These are phyloP conservation scores for Lactarius vividus DNA, from an alignment of 768 basidiomycete genomes.

Conservation along the genomic window DNA sequence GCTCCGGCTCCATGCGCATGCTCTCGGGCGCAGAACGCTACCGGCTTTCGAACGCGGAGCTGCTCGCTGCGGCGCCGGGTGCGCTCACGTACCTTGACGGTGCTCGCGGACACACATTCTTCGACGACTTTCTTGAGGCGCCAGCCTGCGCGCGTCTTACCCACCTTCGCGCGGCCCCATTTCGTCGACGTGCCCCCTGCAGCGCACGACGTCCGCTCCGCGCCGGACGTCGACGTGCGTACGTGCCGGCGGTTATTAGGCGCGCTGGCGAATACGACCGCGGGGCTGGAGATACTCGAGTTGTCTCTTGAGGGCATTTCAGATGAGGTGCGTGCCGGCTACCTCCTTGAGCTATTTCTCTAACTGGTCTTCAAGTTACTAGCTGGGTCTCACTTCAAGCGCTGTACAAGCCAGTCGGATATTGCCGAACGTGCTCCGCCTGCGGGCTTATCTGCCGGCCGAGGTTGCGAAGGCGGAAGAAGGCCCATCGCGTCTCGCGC, in stretches of 20 bases:
- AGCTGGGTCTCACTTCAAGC: conserved; percentile 26
- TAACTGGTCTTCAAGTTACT: neutral
- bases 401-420: conserved; percentile 34
- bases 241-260: conserved; percentile 35
- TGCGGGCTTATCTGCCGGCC: conserved; percentile 40
- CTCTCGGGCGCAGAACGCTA: conserved; percentile 31
- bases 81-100: conserved; percentile 28
- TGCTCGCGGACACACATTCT: conserved; percentile 30
- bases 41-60: conserved; percentile 31
- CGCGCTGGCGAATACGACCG: conserved; percentile 33
- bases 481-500: conserved; percentile 30
- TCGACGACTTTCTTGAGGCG: conserved; percentile 30
- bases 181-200: conserved; percentile 10
- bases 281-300: conserved; percentile 31
- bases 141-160: conserved; percentile 29
- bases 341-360: neutral
- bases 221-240: conserved; percentile 32
- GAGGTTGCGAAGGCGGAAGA: conserved; percentile 38
- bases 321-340: conserved; percentile 32
- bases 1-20: conserved; percentile 35
- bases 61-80: conserved; percentile 31
- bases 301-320: conserved; percentile 30
- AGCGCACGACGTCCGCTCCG: conserved; percentile 23
- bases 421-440: conserved; percentile 32
- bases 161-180: conserved; percentile 14